phyloP scores from a whole-genome alignment of 768 basidiomycete genomes.

The Calocybe gangraenosa region DNA sequence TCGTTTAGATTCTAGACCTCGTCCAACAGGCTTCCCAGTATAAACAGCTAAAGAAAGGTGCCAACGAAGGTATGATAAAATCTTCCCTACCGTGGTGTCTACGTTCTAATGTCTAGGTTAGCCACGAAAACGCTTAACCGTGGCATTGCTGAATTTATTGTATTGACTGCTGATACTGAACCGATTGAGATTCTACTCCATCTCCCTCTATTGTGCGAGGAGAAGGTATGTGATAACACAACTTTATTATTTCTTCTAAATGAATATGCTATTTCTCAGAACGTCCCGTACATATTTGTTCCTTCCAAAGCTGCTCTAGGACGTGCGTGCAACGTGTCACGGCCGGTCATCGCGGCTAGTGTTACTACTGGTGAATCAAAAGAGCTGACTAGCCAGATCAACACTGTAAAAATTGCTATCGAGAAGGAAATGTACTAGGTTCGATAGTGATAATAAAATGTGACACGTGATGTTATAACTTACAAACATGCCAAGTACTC shows the following conservation, averaged over 20 bases:
- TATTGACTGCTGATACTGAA: conserved; percentile 95
- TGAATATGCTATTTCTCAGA: conserved; percentile 41
- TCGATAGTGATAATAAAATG: no score
- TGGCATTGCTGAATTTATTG: conserved; percentile 96
- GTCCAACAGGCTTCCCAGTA: conserved; percentile 95
- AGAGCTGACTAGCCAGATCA: conserved; percentile 87
- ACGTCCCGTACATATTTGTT: conserved; percentile 94
- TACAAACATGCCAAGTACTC: no score
- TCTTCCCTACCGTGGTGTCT: background rate
- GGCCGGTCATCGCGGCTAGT: conserved; percentile 93
- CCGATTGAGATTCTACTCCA: conserved; percentile 97
- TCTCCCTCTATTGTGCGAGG: conserved; percentile 95
- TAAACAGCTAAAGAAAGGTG: conserved; percentile 98
- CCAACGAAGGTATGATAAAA: conserved; percentile 81
- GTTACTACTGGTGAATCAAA: conserved; percentile 95
- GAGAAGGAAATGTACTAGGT: conserved; percentile 57
- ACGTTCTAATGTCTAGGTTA: conserved; percentile 23
- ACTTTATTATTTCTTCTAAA: conserved; percentile 1
- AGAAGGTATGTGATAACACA: conserved; percentile 65
- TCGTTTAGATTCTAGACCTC: conserved; percentile 81
- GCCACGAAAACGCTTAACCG: conserved; percentile 98
- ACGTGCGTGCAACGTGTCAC: conserved; percentile 91
- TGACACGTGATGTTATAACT: no score
- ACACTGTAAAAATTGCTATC: conserved; percentile 76
- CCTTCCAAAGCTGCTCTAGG: conserved; percentile 95